A percentile compares a stretch with the other conserved stretches of the same genome.
Evolutionary conservation across 208 protist genomes (phyloP).

Genomic region (Angomonas ambiguus): DNA sequence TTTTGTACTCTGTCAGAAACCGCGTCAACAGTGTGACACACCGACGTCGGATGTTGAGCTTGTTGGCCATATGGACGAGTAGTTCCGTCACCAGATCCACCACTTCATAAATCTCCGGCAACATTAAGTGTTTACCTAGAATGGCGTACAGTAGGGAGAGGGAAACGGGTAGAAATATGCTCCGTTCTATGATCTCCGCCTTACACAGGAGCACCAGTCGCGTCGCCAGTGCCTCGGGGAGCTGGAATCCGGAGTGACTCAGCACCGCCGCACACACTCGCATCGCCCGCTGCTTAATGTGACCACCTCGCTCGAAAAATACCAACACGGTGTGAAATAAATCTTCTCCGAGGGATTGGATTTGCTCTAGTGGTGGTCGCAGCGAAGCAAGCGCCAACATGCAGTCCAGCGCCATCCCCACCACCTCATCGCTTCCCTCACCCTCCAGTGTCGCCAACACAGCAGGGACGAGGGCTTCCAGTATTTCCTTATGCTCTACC

Average conservation of each 20-base stretch:
- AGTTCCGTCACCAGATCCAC: conserved; percentile 85
- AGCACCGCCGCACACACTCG: conserved; percentile 76
- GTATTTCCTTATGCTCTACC: conserved; percentile 55
- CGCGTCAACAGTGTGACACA: conserved; percentile 72
- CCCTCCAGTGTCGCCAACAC: conserved; percentile 81
- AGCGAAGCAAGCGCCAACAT: conserved; percentile 79
- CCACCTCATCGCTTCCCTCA: conserved; percentile 86
- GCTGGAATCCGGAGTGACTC: conserved; percentile 58
- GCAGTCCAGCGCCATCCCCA: conserved; percentile 79
- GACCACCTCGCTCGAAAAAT: conserved; percentile 77
- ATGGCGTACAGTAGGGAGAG: conserved; percentile 81
- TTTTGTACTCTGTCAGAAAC: conserved; percentile 89
- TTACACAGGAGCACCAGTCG: conserved; percentile 61
- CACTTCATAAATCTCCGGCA: conserved; percentile 87
- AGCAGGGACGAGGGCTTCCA: conserved; percentile 70
- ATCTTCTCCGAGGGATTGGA: conserved; percentile 44
- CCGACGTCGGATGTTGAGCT: conserved; percentile 57
- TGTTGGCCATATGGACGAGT: conserved; percentile 71
- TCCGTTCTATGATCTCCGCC: conserved; percentile 77
- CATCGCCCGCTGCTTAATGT: conserved; percentile 87
- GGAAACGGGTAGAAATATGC: conserved; percentile 76
- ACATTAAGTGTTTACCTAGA: conserved; percentile 78
- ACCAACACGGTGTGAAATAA: conserved; percentile 71
- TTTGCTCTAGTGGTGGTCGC: conserved; percentile 60
- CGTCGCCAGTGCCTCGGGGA: conserved; percentile 54